phyloP scores from a whole-genome alignment of 805 yeast species.

The Zygoascus tannicola region DNA sequence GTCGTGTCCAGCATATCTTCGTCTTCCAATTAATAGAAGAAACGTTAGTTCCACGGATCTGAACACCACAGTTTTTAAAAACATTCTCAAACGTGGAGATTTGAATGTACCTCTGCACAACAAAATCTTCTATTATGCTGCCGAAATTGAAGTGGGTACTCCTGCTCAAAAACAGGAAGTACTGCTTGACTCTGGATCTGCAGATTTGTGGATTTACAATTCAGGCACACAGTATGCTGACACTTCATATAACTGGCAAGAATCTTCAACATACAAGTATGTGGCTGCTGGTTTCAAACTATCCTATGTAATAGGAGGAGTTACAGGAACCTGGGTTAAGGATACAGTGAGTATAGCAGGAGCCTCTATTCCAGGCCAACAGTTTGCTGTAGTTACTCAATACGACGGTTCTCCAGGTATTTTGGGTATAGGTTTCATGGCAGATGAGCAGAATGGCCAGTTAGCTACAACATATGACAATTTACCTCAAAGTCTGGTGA shows the following conservation, averaged over 20 bases:
- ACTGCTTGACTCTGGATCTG: constrained; percentile 40
- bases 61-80: no score
- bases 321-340: constrained; percentile 65
- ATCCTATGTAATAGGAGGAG: constrained; percentile 86
- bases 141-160: constrained; percentile 30
- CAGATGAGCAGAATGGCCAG: constrained; percentile 24
- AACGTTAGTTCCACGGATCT: no score
- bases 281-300: constrained; percentile 81
- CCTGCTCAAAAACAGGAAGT: constrained; percentile 35
- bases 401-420: constrained; percentile 16
- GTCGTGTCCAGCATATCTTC: no score
- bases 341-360: constrained; percentile 73
- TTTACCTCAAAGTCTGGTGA: constrained; percentile 51
- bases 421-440: constrained; percentile 30
- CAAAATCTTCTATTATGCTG: constrained; percentile 12
- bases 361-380: constrained; percentile 53
- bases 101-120: constrained; percentile 7
- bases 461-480: constrained; percentile 42
- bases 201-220: constrained; percentile 39
- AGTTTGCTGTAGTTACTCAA: constrained; percentile 36
- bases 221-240: constrained; percentile 12
- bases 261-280: constrained; percentile 68
- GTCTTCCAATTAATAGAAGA: no score
- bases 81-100: no score
- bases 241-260: constrained; percentile 72